Evolutionary conservation across 164 flowering plant genomes (phyloP).

Genomic region (Cinnamomum micranthum): DNA sequence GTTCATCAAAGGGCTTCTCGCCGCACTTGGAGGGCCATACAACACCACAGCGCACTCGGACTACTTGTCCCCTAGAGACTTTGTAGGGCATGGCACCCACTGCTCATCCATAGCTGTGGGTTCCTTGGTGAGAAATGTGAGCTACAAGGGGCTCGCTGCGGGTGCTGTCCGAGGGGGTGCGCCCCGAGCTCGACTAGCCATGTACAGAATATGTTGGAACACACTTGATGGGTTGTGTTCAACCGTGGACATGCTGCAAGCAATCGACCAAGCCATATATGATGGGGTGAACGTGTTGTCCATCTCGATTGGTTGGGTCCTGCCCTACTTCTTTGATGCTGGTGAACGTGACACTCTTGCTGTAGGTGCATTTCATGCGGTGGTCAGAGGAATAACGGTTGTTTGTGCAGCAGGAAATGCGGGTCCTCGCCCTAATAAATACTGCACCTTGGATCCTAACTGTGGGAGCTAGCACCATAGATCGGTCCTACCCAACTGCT

Average conservation of each 20-base stretch:
- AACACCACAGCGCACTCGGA: background rate
- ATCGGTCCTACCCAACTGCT: conserved; percentile 35
- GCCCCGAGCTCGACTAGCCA: conserved; percentile 23
- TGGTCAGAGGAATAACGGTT: conserved; percentile 26
- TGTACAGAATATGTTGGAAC: conserved; percentile 24
- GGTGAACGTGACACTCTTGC: conserved; percentile 25
- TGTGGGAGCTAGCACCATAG: conserved; percentile 65
- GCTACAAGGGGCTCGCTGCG: conserved; percentile 14
- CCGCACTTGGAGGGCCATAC: background rate
- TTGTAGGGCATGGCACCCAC: conserved; percentile 24
- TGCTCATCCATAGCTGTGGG: conserved; percentile 24
- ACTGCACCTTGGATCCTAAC: conserved; percentile 62
- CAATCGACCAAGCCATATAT: conserved; percentile 27
- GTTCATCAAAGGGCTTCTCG: conserved; percentile 17
- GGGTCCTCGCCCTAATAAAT: conserved; percentile 34
- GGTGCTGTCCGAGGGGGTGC: conserved; percentile 27
- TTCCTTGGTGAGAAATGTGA: conserved; percentile 12
- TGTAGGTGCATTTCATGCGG: conserved; percentile 59
- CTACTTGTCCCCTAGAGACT: conserved; percentile 21
- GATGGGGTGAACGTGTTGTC: conserved; percentile 32
- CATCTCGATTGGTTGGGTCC: conserved; percentile 15
- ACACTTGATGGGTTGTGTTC: conserved; percentile 4
- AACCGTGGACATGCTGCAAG: conserved; percentile 22
- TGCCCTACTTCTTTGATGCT: conserved; percentile 11
- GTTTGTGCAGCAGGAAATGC: conserved; percentile 49